Conservation (phyloP, 163 green algal genomes). For the Prototheca wickerhamii region DNA sequence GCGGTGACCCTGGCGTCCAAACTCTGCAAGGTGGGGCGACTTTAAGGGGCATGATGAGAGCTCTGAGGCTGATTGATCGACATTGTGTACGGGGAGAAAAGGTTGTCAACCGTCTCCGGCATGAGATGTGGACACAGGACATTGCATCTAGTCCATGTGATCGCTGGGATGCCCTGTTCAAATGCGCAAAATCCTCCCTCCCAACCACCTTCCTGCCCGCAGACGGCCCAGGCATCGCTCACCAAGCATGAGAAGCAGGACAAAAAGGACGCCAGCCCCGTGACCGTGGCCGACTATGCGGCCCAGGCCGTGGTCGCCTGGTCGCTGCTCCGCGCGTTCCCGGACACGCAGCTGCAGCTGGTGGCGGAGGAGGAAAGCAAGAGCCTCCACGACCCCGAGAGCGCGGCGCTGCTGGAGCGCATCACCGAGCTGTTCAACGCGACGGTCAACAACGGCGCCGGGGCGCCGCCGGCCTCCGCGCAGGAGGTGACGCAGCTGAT, state of each 20-base stretch:
- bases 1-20: slow-evolving; percentile 55
- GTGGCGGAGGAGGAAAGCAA: slow-evolving; percentile 75
- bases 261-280: slow-evolving; percentile 77
- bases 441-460: slow-evolving; percentile 29
- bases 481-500: slow-evolving; percentile 72
- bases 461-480: slow-evolving; percentile 2
- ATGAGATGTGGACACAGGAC: no score
- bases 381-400: slow-evolving; percentile 21
- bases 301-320: slow-evolving; percentile 82
- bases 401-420: slow-evolving; percentile 47
- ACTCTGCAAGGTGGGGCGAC: slow-evolving; percentile 48
- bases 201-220: not conserved
- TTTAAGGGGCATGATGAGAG: not conserved
- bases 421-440: slow-evolving; percentile 76
- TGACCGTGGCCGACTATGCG: slow-evolving; percentile 89
- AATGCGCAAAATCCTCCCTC: no score
- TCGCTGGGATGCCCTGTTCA: no score
- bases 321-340: slow-evolving; percentile 44
- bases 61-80: not conserved
- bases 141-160: no score
- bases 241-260: slow-evolving; percentile 43
- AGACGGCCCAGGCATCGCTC: slow-evolving; percentile 65
- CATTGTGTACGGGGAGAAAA: no score
- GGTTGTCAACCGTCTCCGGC: no score
- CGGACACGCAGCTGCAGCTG: slow-evolving; percentile 49